These are phyloP conservation scores for Decorospora gaudefroyi DNA, from an alignment of 2,329 filamentous ascomycete genomes.

Conservation along the genomic window DNA sequence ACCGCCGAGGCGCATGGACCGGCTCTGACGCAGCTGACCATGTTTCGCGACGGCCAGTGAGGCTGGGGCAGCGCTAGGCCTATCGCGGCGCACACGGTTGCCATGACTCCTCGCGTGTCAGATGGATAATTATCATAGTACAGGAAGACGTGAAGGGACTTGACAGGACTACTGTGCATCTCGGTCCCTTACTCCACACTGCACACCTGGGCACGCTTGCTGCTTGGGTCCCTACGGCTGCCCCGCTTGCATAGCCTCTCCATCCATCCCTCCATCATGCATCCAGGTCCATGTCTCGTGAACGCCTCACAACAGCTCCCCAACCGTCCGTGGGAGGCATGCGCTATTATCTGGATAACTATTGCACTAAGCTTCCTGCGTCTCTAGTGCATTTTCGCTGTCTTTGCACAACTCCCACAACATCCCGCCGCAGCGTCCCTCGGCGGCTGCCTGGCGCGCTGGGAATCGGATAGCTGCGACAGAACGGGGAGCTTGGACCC, in stretches of 20 bases:
- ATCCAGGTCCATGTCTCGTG: conserved; percentile 16
- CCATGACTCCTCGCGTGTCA: conserved; percentile 10
- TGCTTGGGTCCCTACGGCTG: no score
- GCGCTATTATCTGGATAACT: no score
- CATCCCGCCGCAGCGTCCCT: conserved; percentile 2
- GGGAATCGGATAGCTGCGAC: no score
- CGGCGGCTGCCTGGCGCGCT: conserved; percentile 24
- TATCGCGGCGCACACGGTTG: conserved; percentile 16
- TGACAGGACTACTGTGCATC: background rate
- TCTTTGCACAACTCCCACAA: no score
- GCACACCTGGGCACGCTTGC: no score
- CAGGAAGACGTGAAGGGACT: conserved; percentile 6
- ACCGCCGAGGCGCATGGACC: conserved; percentile 28
- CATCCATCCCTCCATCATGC: no score
- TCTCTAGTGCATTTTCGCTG: no score
- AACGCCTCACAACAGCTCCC: conserved; percentile 20
- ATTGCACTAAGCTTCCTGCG: no score
- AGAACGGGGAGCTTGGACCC: conserved; percentile 25
- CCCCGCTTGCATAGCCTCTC: no score
- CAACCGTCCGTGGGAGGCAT: no score
- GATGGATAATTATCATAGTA: conserved; percentile 7
- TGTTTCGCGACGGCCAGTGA: conserved; percentile 24
- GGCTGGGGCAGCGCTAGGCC: conserved; percentile 24
- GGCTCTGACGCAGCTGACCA: conserved; percentile 31
- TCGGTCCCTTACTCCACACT: background rate